Evolutionary conservation across 495 filamentous ascomycete species (phyloP).

Genomic region (Bryoglossum gracile): DNA sequence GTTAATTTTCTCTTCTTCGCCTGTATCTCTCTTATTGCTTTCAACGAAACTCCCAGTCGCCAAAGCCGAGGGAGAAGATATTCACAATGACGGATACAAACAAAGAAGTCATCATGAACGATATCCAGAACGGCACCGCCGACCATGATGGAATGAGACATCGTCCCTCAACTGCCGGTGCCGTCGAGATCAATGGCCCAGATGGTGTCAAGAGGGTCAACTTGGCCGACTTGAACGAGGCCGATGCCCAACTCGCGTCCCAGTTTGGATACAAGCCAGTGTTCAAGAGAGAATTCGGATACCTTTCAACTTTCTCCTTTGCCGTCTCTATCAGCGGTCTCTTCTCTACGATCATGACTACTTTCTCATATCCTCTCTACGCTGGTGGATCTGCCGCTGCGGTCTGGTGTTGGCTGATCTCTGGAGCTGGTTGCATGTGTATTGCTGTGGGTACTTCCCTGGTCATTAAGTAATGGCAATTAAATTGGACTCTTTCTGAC

Average conservation of each 20-base stretch:
- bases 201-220: slow-evolving; percentile 14
- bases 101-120: background rate
- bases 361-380: slow-evolving; percentile 51
- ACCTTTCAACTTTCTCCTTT: slow-evolving; percentile 55
- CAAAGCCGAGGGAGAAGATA: background rate
- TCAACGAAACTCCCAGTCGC: background rate
- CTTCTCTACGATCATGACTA: slow-evolving; percentile 54
- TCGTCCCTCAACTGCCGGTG: slow-evolving; percentile 6
- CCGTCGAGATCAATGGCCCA: slow-evolving; percentile 13
- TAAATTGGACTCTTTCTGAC: background rate
- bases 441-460: slow-evolving; percentile 40
- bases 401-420: slow-evolving; percentile 60
- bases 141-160: slow-evolving; percentile 1
- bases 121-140: background rate
- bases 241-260: slow-evolving; percentile 22
- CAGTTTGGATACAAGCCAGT: slow-evolving; percentile 33
- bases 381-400: slow-evolving; percentile 53
- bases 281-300: slow-evolving; percentile 58
- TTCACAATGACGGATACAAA: background rate
- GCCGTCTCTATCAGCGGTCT: slow-evolving; percentile 55
- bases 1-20: background rate
- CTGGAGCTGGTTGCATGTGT: slow-evolving; percentile 55
- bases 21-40: background rate
- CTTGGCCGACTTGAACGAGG: slow-evolving; percentile 18
- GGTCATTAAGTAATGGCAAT: slow-evolving; percentile 1